These are phyloP conservation scores for Vigna unguiculata DNA, from an alignment of 306 rosid genomes.

Conservation along the genomic window DNA sequence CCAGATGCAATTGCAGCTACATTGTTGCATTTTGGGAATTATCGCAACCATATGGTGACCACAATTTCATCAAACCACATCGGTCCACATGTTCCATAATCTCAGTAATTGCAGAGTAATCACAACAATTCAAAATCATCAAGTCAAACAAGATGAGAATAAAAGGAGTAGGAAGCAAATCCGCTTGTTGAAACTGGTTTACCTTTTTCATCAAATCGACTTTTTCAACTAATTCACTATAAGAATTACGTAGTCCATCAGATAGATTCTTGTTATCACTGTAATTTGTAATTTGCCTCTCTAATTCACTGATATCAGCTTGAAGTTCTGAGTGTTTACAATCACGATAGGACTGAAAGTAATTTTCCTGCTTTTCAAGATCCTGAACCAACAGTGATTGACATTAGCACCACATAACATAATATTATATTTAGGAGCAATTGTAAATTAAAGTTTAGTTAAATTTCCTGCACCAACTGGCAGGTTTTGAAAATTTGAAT, in stretches of 20 bases:
- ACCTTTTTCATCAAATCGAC: slow-evolving; percentile 74
- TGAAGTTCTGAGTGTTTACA: slow-evolving; percentile 54
- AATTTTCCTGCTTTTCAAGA: slow-evolving; percentile 66
- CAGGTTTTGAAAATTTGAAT: neutral
- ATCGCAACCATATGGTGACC: neutral
- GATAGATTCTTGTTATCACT: slow-evolving; percentile 48
- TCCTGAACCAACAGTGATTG: slow-evolving; percentile 57
- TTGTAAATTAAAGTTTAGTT: neutral
- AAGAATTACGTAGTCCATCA: slow-evolving; percentile 54
- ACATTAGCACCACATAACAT: slow-evolving; percentile 33
- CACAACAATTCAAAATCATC: slow-evolving; percentile 8
- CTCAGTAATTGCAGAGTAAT: neutral
- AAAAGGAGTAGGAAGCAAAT: slow-evolving; percentile 7
- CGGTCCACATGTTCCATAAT: neutral
- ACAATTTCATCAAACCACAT: neutral
- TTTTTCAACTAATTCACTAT: slow-evolving; percentile 58
- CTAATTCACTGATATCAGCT: slow-evolving; percentile 63
- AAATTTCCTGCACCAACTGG: neutral
- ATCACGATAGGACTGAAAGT: slow-evolving; percentile 50
- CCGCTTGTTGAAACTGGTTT: slow-evolving; percentile 30
- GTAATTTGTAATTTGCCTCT: slow-evolving; percentile 58
- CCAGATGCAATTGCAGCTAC: slow-evolving; percentile 12
- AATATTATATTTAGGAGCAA: slow-evolving; percentile 12
- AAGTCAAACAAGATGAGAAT: slow-evolving; percentile 5
- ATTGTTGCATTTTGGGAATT: slow-evolving; percentile 5